Evolutionary conservation across 2,329 filamentous ascomycete genomes (phyloP), one percentile per base, ranked within the genome.

Genomic region (Monosporascus sp.): DNA sequence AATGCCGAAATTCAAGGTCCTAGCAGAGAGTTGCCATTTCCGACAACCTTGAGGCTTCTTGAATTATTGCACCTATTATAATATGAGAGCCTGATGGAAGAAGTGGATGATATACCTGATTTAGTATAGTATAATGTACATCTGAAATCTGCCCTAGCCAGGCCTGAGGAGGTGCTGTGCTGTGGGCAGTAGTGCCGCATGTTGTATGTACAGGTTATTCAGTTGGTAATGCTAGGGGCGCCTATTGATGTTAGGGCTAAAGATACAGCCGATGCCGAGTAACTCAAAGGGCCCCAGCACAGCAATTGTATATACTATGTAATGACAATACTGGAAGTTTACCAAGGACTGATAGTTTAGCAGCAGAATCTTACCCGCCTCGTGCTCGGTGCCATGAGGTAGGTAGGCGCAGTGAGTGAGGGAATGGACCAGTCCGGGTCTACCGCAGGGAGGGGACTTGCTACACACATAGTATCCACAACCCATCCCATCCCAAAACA

Each of bases 301-400:
- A 53, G 58, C 60, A 58, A 63, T 63, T 61, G 56, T 52, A 51
- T 50, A 58, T 58, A 55, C 7, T n/a, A n/a, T n/a, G n/a, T n/a
- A n/a, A 57, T 60, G 59, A 56, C 55, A 60, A 53, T 63, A 64
- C 62, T 57, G 57, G 55, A 58, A 51, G 37, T 57, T 52, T 64
- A 64, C 60, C 52, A 53, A 48, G 49, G 53, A 55, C 48, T 54
- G 46, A 4, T 43, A 19, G 40, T 43, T 20, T 43, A 19, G 40
- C 31, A 14, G 3, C 27, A 31, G 27, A 9, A 31, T 31, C 27
- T 31, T 31, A 31, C 9, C 27, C 3, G 27, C 9, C 27, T 31
- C 27, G 9, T 9, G 9, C 27, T 31, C 27, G 9, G 27, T 31
- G 27, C 27, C 27, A 5, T 11, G 27, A 31, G 3, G 27, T 11